Base-by-base conservation (phyloP, 2,329 filamentous ascomycete genomes). In the Gaeumannomyces sp. region DNA sequence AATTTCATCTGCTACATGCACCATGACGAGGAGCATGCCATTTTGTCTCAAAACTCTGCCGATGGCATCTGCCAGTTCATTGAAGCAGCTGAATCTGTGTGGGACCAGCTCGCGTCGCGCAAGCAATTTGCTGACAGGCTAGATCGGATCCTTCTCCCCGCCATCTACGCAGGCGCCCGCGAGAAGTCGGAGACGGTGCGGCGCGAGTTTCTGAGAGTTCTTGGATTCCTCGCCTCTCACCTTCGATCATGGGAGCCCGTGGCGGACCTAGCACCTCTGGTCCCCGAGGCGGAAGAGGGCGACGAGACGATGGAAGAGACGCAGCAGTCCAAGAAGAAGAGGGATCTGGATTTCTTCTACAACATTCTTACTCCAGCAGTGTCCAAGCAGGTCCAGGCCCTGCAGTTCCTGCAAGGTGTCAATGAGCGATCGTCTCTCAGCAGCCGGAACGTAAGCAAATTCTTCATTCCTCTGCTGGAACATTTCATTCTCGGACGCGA, bases 281-380 rank as follows among this genome's bases (percentile, higher is more conserved):
- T 95, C 56, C 80, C 77, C 6, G 76, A 78, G 10, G 75, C 77
- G 19, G 78, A 90, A 63, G 92, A 96, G 67, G 90, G 27, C 1
- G 45, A 60, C 2, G 57, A 53, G 62, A 31, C n/a, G 27, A 62
- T 62, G 60, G 64, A 60, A 19, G 64, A 62, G 28, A 56, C 45
- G 25, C 13, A 25, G 29, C 50, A 28, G 62, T 63, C 25, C 62
- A 67, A 33, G 65, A 67, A 33, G 64, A 61, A n/a, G 65, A 93
- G 29, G 75, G 79, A 85, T 65, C 79, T 82, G 14, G 90, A 91
- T 0, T 97, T 99, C 79, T 99, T 98, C 80, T 90, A 86, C 75
- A 96, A 98, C 71, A 87, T 98, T 59, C 80, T 98, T 50, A 93
- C 95, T 72, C 94, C 96, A 61, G 93, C 96, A 63, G 89, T 93